Conservation (phyloP, 2,329 filamentous ascomycete species). For the Metarhizium album region DNA sequence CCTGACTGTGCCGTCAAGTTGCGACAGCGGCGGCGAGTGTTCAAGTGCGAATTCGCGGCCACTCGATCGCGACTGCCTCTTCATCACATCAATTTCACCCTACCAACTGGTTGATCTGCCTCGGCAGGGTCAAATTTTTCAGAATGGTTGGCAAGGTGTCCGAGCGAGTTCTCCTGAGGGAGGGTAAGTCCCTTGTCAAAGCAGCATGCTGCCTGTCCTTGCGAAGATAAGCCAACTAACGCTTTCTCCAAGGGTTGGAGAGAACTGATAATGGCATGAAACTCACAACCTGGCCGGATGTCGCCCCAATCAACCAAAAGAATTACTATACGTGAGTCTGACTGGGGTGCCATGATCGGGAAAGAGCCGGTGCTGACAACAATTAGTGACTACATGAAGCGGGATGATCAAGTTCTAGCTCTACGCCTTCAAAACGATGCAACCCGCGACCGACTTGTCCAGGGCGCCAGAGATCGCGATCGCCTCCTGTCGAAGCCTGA, state of each 20-base stretch:
- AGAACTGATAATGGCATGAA: conserved; percentile 98
- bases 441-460: conserved; percentile 70
- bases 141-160: conserved; percentile 55
- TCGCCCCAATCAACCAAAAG: conserved; percentile 94
- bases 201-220: conserved; percentile 10
- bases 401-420: conserved; percentile 90
- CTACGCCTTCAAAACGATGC: conserved; percentile 83
- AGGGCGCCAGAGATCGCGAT: conserved; percentile 79
- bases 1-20: not conserved
- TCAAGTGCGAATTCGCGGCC: conserved; percentile 1
- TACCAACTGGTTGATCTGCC: not conserved
- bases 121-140: conserved; percentile 1
- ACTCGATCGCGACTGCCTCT: not conserved
- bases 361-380: conserved; percentile 4
- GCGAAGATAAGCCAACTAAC: not conserved
- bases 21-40: not conserved
- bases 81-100: not conserved
- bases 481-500: conserved; percentile 69
- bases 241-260: conserved; percentile 59
- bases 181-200: conserved; percentile 35
- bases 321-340: conserved; percentile 87
- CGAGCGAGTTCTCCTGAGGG: conserved; percentile 51
- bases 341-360: not conserved
- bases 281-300: conserved; percentile 84
- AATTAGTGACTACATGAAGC: conserved; percentile 86